Base-by-base conservation (phyloP, 306 rosid species). In the Casuarina glauca region DNA sequence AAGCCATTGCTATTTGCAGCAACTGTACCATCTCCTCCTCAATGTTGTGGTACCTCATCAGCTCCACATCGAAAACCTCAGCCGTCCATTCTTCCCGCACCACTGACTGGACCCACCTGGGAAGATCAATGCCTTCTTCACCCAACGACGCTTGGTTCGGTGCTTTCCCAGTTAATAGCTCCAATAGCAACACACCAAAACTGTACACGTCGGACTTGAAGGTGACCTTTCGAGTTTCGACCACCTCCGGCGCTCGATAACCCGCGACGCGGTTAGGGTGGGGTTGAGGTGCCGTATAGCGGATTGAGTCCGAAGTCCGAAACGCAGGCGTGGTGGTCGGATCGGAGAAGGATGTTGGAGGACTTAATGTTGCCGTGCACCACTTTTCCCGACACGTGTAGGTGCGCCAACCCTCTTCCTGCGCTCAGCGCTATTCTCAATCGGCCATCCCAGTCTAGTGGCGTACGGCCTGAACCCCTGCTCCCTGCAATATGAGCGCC, bases 1-100 rank as follows among this genome's bases (percentile, higher is more conserved):
- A 96, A 0, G 94, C 85, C 99, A 96, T 96, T 0, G 97, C 98
- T 5, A 93, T 91, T 68, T 96, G 99, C 79, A 96, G 76, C 38
- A 96, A 71, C 84, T 96, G 99, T 49, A 96, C 99, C 99, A 96
- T 96, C 87, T 96, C 99, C 9, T 96, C 99, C 48, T 96, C 99
- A 0, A 96, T 91, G 79, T 91, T 93, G 12, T 93, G 94, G 71
- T 85, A 90, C 89, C 98, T 91, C 97, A 96, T 96, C 2, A 96
- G 85, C 76, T 96, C 99, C 1, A 93, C 89, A 12, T 96, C 99
- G 43, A 96, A 96, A 9, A 96, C 99, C 78, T 96, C 99, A 2
- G 99, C 99, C 2, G 99, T 96, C 99, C 99, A 96, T 57, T 96
- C 99, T 70, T 96, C 98, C 0, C 99, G 88, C 6, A 96, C 99